Evolutionary conservation across 306 rosid species (phyloP), one percentile per base, ranked within the genome.

Genomic region (Sechiopsis laciniata): DNA sequence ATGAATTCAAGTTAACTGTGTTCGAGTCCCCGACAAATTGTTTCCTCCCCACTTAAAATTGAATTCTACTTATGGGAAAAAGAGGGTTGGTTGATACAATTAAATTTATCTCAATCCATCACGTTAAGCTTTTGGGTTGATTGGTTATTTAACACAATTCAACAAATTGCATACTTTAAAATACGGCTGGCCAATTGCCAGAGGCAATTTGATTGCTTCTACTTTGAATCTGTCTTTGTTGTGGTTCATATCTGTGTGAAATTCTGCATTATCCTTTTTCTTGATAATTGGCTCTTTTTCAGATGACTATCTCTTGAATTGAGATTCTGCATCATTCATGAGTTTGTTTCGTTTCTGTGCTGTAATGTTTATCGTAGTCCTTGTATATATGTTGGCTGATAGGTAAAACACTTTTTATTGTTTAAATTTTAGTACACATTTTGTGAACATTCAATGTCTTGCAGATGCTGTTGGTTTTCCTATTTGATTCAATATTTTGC

Each of bases 191-290:
- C 64, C 8, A 37, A 0, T 5, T 5, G 45, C 45, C 7, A 58
- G 64, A 21, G 64, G 37, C 16, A 20, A 13, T 24, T 58, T 58
- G 65, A 16, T 12, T 59, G n/a, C 17, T n/a, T 64, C 2, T n/a
- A 16, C 48, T 17, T 26, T 64, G 71, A 64, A 10, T 42, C 53
- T 40, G 15, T 53, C 53, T 65, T 17, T 12, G 10, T 17, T 17
- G 53, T 65, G 71, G 71, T 65, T 65, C 52, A 37, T 37, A 65
- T 65, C 53, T 29, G 32, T 64, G 71, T 19, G 26, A 40, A 63
- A 14, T 63, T 8, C 35, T 35, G n/a, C 51, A 9, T 40, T 17
- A 52, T 64, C 26, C 48, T 64, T 37, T 45, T 35, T 37, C 52
- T 62, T 62, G 48, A 37, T 17, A 64, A 17, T 64, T 40, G 52